Conservation (phyloP, 306 rosid species). For the Cucurbita ficifolia region DNA sequence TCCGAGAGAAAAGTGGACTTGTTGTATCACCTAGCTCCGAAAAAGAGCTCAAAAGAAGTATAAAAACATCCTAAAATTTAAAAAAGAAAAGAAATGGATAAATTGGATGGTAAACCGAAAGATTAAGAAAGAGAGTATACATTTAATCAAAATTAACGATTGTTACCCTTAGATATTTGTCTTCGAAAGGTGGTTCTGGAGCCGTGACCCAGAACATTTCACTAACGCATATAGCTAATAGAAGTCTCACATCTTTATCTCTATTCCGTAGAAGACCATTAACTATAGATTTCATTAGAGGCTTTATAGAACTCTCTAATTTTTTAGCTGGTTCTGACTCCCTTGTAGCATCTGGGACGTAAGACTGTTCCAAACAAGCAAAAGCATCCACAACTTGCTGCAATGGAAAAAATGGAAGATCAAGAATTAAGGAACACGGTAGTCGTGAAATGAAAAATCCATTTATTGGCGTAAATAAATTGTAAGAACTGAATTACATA, state of each 20-base stretch:
- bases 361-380: slow-evolving; percentile 51
- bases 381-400: slow-evolving; percentile 62
- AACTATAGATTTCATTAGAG: slow-evolving; percentile 32
- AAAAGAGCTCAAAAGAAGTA: slow-evolving; percentile 49
- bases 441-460: not conserved
- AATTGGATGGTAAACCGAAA: slow-evolving; percentile 2
- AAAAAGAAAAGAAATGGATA: not conserved
- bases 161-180: slow-evolving; percentile 51
- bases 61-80: slow-evolving; percentile 47
- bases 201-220: slow-evolving; percentile 73
- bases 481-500: not conserved
- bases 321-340: slow-evolving; percentile 24
- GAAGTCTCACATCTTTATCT: slow-evolving; percentile 73
- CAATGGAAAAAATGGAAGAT: slow-evolving; percentile 6
- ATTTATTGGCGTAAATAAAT: not conserved
- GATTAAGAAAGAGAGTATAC: not conserved
- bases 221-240: slow-evolving; percentile 52
- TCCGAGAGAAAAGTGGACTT: slow-evolving; percentile 48
- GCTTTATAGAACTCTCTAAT: slow-evolving; percentile 30
- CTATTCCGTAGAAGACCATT: slow-evolving; percentile 39
- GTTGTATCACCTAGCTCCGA: slow-evolving; percentile 55
- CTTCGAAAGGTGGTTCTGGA: slow-evolving; percentile 74
- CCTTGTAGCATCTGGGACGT: slow-evolving; percentile 16
- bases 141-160: not conserved
- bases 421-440: not conserved